Percentiles rank a stretch among this genome's conserved stretches.
These are phyloP conservation scores for Cocos nucifera DNA, from an alignment of 176 grass and related monocot genomes.

Conservation along the genomic window DNA sequence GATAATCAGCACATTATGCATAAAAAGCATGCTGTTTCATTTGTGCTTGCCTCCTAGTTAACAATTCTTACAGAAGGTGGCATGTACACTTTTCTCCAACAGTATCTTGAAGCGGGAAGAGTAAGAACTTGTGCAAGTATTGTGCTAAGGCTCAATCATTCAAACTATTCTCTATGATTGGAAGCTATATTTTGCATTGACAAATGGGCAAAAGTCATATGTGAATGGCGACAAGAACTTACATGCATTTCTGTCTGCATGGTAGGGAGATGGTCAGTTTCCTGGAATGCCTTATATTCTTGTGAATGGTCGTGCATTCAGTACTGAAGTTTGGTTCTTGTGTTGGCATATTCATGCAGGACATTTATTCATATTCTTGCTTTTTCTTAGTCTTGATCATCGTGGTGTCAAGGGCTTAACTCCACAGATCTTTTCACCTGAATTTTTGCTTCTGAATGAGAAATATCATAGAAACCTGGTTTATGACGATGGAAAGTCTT, in stretches of 20 bases:
- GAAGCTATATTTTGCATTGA: background rate
- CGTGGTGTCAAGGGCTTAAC: conserved; percentile 1
- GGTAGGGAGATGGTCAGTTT: background rate
- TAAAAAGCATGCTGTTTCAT: no score
- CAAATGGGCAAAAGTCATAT: background rate
- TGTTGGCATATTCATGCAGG: background rate
- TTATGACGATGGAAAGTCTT: background rate
- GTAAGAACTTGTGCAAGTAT: background rate
- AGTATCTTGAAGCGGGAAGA: no score
- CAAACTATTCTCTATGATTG: background rate
- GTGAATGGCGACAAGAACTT: background rate
- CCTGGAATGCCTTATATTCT: background rate
- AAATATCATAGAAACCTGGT: background rate
- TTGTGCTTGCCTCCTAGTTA: no score
- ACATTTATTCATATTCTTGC: conserved; percentile 4
- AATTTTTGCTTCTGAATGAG: background rate
- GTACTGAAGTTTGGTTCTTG: background rate
- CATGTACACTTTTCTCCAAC: no score
- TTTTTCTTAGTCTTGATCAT: background rate
- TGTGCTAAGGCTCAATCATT: background rate
- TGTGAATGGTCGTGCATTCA: background rate
- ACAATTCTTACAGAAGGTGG: no score
- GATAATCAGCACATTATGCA: no score
- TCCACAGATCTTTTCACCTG: background rate
- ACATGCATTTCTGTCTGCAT: background rate